Evolutionary conservation across 2,329 filamentous ascomycete species (phyloP).

Genomic region (Cercospora brassicicola): DNA sequence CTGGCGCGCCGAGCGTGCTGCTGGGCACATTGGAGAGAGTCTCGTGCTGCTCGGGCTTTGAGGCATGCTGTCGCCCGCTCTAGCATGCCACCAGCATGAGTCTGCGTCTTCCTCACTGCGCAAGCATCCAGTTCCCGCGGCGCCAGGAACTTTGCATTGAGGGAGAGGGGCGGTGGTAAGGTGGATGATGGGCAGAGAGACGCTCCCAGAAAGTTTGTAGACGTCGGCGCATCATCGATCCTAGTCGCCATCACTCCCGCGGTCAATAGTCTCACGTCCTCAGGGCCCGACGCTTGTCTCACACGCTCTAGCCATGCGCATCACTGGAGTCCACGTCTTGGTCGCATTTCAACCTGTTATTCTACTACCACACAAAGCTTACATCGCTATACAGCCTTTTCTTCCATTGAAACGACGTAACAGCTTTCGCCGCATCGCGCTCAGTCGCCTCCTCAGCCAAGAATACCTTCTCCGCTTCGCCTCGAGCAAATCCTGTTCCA

Average conservation of each 20-base stretch:
- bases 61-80: constrained; percentile 61
- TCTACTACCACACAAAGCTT: background rate
- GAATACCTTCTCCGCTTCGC: background rate
- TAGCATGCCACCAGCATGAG: constrained; percentile 52
- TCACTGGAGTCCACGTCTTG: background rate
- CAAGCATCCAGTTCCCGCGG: background rate
- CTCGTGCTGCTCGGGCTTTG: constrained; percentile 54
- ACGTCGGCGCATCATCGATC: constrained; percentile 6
- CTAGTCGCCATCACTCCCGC: background rate
- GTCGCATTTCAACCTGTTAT: background rate
- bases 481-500: constrained; percentile 2
- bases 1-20: constrained; percentile 40
- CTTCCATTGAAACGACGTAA: background rate
- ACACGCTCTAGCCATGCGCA: background rate
- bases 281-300: background rate
- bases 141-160: background rate
- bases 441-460: background rate
- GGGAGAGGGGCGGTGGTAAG: background rate
- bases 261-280: background rate
- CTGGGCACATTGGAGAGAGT: constrained; percentile 48
- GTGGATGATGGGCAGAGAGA: background rate
- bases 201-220: constrained; percentile 2
- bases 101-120: background rate
- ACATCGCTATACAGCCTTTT: background rate
- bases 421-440: background rate